Conservation (phyloP, 2,329 filamentous ascomycete genomes). For the Fusarium sp. region DNA sequence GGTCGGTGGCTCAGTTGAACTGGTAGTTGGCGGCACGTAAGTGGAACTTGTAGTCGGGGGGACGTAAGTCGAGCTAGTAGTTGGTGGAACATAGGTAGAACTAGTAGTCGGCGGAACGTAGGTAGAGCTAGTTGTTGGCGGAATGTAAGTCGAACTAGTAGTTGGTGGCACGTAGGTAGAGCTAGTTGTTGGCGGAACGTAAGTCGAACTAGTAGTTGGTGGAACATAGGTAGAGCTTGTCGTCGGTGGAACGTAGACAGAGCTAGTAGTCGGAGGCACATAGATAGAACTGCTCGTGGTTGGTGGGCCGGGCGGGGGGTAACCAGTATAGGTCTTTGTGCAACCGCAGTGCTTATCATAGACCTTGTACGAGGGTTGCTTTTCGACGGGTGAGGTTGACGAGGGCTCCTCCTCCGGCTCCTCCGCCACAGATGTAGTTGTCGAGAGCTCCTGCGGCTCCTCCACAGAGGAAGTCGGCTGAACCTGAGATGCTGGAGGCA, state of each 20-base stretch:
- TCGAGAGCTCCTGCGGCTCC: background rate
- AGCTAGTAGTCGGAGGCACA: background rate
- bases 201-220: background rate
- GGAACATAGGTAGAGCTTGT: too few relatives aligned
- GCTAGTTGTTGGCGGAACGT: background rate
- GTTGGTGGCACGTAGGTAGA: background rate
- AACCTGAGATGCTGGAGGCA: background rate
- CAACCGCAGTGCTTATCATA: constrained; percentile 21
- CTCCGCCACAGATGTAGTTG: background rate
- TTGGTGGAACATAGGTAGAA: background rate
- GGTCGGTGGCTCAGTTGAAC: background rate
- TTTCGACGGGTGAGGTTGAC: background rate
- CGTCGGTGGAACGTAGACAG: too few relatives aligned
- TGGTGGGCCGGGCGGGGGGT: background rate
- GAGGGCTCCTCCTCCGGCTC: background rate
- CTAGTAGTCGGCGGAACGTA: background rate
- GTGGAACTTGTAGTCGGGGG: background rate
- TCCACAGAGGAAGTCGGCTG: background rate
- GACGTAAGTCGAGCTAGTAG: background rate
- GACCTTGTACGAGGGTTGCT: background rate
- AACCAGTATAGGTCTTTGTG: background rate
- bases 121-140: background rate
- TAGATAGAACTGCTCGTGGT: background rate
- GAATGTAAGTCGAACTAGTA: background rate
- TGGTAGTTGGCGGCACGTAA: background rate